phyloP scores from a whole-genome alignment of 2,329 filamentous ascomycete species.

The Aspergillus aculeatus region DNA sequence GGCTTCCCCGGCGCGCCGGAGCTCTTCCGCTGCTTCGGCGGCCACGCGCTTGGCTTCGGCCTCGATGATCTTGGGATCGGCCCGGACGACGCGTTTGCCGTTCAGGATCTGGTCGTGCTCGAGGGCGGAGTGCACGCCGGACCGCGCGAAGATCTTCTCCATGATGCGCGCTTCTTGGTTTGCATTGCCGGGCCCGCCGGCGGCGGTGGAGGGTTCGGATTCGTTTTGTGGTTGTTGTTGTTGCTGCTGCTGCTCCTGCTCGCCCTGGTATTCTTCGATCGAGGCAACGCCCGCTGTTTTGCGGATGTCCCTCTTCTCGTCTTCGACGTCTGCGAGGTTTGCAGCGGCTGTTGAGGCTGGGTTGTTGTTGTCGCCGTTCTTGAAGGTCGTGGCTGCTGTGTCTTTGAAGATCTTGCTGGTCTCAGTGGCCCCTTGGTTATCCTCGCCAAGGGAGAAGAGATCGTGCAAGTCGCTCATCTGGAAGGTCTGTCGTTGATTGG shows the following conservation, averaged over 20 bases:
- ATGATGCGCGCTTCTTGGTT: constrained; percentile 72
- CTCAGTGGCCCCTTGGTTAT: constrained; percentile 70
- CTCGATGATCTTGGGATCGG: constrained; percentile 75
- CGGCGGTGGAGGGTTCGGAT: neutral
- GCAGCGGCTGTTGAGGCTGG: neutral
- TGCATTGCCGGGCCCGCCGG: constrained; percentile 16
- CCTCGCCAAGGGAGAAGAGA: constrained; percentile 75
- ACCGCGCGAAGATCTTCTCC: constrained; percentile 82
- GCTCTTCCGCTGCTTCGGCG: constrained; percentile 70
- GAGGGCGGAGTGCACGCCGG: constrained; percentile 83
- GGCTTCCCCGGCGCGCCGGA: constrained; percentile 70
- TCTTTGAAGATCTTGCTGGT: constrained; percentile 84
- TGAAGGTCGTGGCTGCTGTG: constrained; percentile 75
- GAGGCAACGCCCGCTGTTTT: constrained; percentile 62
- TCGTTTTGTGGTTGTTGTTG: constrained; percentile 14
- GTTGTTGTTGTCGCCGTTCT: constrained; percentile 30
- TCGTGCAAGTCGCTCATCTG: constrained; percentile 88
- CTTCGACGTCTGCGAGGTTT: constrained; percentile 14
- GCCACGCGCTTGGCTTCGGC: constrained; percentile 79
- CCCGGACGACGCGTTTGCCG: constrained; percentile 67
- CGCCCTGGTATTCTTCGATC: constrained; percentile 62
- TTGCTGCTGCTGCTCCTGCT: constrained; percentile 33
- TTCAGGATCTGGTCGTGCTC: constrained; percentile 91
- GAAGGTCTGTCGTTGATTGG: constrained; percentile 88
- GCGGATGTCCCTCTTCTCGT: constrained; percentile 49